Evolutionary conservation across 2,329 filamentous ascomycete genomes (phyloP).

Genomic region (Colletotrichum sublineola): DNA sequence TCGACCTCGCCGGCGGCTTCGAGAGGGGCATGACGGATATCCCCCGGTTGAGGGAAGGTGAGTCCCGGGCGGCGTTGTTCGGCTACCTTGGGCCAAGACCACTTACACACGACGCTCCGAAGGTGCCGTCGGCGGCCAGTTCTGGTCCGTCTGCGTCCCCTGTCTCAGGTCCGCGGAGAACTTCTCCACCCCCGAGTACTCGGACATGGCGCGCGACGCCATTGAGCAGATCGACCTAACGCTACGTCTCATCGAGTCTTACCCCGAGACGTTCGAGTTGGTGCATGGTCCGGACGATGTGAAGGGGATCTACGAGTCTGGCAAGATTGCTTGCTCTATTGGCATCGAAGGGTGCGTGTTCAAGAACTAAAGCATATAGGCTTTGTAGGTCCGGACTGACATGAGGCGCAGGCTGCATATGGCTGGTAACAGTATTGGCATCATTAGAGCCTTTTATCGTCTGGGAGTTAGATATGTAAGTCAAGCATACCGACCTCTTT

Average conservation of each 20-base stretch:
- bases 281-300: constrained; percentile 48
- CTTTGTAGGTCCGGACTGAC: background rate
- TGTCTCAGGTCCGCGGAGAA: constrained; percentile 46
- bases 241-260: constrained; percentile 45
- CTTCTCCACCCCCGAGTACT: constrained; percentile 45
- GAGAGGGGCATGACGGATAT: constrained; percentile 51
- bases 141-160: constrained; percentile 49
- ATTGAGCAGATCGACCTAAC: constrained; percentile 46
- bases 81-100: background rate
- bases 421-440: constrained; percentile 51
- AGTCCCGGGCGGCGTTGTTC: background rate
- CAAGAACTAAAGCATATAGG: background rate
- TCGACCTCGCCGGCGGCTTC: constrained; percentile 50
- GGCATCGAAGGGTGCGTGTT: constrained; percentile 50
- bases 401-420: constrained; percentile 44
- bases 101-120: background rate
- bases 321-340: constrained; percentile 52
- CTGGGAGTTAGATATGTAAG: constrained; percentile 53
- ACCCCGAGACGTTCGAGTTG: constrained; percentile 46
- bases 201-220: constrained; percentile 43
- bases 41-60: constrained; percentile 44
- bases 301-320: constrained; percentile 46
- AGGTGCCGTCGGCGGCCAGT: constrained; percentile 49
- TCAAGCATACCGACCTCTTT: too few relatives aligned
- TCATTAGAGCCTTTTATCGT: constrained; percentile 50